Conservation (phyloP, 2,329 filamentous ascomycete genomes). For the Verticillium nubilum region DNA sequence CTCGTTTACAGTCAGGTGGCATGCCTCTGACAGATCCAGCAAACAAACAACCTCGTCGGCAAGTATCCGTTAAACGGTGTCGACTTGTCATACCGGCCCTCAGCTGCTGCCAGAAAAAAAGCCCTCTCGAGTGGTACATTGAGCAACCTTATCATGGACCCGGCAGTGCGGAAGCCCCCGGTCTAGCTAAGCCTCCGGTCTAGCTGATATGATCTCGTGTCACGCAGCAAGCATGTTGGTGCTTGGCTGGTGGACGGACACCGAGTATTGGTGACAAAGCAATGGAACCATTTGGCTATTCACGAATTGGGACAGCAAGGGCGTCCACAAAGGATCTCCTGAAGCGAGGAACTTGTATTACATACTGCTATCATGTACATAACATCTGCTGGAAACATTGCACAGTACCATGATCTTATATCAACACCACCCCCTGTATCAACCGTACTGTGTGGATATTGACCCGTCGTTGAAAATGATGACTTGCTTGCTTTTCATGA, state of each 20-base stretch:
- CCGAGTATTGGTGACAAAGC: too few species aligned
- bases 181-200: not conserved
- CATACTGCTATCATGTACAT: too few species aligned
- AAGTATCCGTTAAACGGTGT: not conserved
- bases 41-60: not conserved
- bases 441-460: too few species aligned
- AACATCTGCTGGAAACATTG: too few species aligned
- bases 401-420: too few species aligned
- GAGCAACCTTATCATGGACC: not conserved
- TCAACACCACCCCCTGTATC: too few species aligned
- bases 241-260: not conserved
- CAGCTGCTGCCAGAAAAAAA: not conserved
- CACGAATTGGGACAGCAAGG: too few species aligned
- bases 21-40: constrained; percentile 1
- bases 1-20: not conserved
- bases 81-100: not conserved
- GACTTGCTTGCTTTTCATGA: too few species aligned
- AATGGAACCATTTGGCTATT: too few species aligned
- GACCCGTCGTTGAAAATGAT: too few species aligned
- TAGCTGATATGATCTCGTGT: not conserved
- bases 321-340: too few species aligned
- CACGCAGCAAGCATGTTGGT: not conserved
- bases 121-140: not conserved
- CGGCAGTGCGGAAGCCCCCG: not conserved
- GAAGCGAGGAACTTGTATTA: too few species aligned